Base-by-base conservation (phyloP, 768 basidiomycete species). In the Strobilomyces confusus region DNA sequence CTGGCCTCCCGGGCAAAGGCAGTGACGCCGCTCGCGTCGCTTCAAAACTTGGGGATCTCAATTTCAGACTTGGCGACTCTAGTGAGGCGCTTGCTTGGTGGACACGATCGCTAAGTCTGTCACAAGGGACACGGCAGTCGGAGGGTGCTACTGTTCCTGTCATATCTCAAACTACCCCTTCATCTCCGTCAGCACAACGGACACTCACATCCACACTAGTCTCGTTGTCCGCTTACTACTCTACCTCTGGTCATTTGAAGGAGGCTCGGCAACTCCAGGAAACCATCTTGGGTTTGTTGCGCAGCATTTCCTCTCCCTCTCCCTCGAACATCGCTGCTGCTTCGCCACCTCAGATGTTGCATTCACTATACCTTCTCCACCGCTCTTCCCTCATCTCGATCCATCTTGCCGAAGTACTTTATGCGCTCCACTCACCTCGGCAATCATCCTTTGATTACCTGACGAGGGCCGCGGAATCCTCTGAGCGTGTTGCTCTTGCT, bases 401-500 rank as follows among this genome's bases (percentile, higher is more conserved):
- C 13, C 89, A 91, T 62, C 79, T 82, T 14, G 87, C 86, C 0
- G 87, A 91, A 69, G 86, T 91, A 12, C 69, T 81, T 11, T 77
- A 83, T 61, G 83, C 82, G 4, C 67, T 73, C 19, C 65, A 68
- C 32, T 61, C 75, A 15, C 73, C 79, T 23, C 62, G 71, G 4
- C 59, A 69, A 9, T 66, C 74, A 4, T 82, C 84, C 2, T 72
- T 87, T 26, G 76, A 79, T 60, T 80, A 77, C 72, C 71, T 89
- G 38, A 69, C 70, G 17, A 75, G 76, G 22, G 86, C 89, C 4
- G 86, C 86, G 12, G 76, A 83, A 58, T 82, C 82, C 9, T 84
- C 88, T 0, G 84, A 87, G 63, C 78, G 79, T 44, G 82, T 89
- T 50, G 83, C 80, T 5, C 70, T 75, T 40, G 73, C 73, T 8